These are phyloP conservation scores for Lentinula aciculospora DNA, from an alignment of 768 basidiomycete genomes.

Conservation along the genomic window DNA sequence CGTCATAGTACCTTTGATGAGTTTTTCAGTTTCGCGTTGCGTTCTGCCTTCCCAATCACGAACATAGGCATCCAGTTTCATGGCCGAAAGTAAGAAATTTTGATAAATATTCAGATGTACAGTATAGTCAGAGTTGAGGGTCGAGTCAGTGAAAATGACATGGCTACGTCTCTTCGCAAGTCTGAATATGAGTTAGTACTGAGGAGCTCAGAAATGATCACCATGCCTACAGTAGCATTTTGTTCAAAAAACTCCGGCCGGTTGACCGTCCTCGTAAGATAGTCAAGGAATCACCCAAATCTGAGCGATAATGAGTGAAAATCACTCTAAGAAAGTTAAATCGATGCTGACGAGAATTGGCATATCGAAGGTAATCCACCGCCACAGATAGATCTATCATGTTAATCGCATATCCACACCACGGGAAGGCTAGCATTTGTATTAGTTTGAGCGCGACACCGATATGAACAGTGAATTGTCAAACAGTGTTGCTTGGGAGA, in stretches of 20 bases:
- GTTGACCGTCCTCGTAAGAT: conserved; percentile 61
- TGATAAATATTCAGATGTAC: conserved; percentile 85
- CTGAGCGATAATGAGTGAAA: conserved; percentile 32
- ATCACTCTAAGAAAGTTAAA: not conserved
- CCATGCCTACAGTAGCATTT: conserved; percentile 63
- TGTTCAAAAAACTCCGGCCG: conserved; percentile 58
- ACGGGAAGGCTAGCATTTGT: conserved; percentile 66
- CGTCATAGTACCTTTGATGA: conserved; percentile 48
- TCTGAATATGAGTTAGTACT: conserved; percentile 27
- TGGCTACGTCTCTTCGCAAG: conserved; percentile 71
- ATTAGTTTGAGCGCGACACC: not conserved
- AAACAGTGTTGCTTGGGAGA: conserved; percentile 39
- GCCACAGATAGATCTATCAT: conserved; percentile 72
- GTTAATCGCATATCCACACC: conserved; percentile 86
- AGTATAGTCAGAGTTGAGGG: conserved; percentile 53
- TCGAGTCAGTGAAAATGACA: conserved; percentile 72
- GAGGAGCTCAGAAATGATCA: not conserved
- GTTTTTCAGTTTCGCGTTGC: conserved; percentile 35
- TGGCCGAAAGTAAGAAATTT: conserved; percentile 73
- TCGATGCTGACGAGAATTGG: conserved; percentile 43
- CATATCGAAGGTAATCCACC: conserved; percentile 72
- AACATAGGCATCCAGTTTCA: conserved; percentile 86
- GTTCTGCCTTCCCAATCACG: conserved; percentile 45
- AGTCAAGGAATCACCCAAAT: conserved; percentile 61
- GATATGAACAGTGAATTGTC: conserved; percentile 1